A percentile compares a stretch with the other conserved stretches of the same genome.
Evolutionary conservation across 1,284 basidiomycete genomes (phyloP).

Genomic region (Takashimella koratensis): DNA sequence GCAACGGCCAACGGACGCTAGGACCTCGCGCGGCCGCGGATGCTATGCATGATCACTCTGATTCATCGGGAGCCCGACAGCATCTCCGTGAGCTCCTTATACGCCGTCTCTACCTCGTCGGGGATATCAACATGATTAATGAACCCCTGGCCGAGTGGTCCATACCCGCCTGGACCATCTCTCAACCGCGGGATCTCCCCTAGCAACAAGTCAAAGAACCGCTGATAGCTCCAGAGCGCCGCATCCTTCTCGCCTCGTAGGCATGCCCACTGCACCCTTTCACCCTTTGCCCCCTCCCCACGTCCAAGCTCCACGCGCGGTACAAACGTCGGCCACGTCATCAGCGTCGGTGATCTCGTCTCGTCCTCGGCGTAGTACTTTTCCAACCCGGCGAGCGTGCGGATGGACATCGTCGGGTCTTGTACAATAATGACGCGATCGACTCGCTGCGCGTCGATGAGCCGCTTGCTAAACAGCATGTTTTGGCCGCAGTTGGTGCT

Average conservation of each 20-base stretch:
- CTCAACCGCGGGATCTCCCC: conserved; percentile 12
- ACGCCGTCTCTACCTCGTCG: conserved; percentile 6
- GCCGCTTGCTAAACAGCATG: background rate
- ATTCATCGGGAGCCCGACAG: background rate
- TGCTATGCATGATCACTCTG: no score
- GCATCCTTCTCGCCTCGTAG: background rate
- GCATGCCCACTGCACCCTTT: background rate
- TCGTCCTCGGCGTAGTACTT: background rate
- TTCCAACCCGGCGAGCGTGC: background rate
- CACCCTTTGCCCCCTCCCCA: no score
- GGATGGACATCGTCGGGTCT: background rate
- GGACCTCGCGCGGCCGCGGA: no score
- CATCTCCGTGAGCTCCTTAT: conserved; percentile 2
- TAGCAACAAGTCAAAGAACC: background rate
- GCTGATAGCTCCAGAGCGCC: background rate
- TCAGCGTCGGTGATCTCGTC: background rate
- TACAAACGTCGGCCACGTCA: background rate
- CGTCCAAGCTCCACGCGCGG: background rate
- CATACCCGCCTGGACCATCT: conserved; percentile 9
- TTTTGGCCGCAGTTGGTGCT: background rate
- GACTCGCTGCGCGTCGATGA: background rate
- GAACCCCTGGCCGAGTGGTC: conserved; percentile 10
- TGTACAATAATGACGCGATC: background rate
- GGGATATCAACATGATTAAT: conserved; percentile 13
- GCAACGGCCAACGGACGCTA: no score